Evolutionary conservation across 768 basidiomycete species (phyloP).

Genomic region (Steccherinum ochraceum): DNA sequence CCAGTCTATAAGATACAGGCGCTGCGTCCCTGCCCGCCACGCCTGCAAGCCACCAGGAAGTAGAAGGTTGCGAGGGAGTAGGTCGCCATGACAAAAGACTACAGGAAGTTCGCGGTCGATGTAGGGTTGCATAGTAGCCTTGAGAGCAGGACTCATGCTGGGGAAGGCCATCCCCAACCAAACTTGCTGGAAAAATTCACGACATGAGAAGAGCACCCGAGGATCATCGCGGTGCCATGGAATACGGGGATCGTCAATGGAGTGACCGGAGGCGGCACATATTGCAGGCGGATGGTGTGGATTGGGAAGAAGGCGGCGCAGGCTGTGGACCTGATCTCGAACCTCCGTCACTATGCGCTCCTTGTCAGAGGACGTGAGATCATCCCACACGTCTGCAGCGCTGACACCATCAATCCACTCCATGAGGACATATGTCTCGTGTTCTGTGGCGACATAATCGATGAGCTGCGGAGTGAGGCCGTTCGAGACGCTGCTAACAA

Average conservation of each 20-base stretch:
- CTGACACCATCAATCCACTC: conserved; percentile 12
- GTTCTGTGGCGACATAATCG: background rate
- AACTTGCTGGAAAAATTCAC: conserved; percentile 8
- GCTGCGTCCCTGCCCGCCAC: conserved; percentile 4
- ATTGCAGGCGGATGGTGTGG: background rate
- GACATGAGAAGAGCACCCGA: background rate
- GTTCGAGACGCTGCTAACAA: background rate
- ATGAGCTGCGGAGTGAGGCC: conserved; percentile 7
- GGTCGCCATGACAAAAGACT: conserved; percentile 14
- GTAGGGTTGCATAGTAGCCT: conserved; percentile 5
- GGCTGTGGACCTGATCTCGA: background rate
- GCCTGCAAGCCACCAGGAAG: conserved; percentile 8
- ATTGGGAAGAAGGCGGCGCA: background rate
- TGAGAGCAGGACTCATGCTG: conserved; percentile 1
- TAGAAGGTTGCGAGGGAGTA: conserved; percentile 9
- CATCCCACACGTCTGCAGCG: conserved; percentile 6
- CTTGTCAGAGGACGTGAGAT: conserved; percentile 8
- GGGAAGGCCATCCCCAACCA: conserved; percentile 8
- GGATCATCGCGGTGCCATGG: conserved; percentile 10
- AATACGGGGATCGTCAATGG: conserved; percentile 12
- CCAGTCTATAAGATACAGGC: conserved; percentile 11
- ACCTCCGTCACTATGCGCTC: conserved; percentile 2
- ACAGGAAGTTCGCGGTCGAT: conserved; percentile 10
- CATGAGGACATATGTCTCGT: conserved; percentile 4
- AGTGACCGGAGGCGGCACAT: conserved; percentile 2